These are phyloP conservation scores for Aphanomyces cochlioides DNA, from an alignment of 352 stramenopile genomes.

Conservation along the genomic window DNA sequence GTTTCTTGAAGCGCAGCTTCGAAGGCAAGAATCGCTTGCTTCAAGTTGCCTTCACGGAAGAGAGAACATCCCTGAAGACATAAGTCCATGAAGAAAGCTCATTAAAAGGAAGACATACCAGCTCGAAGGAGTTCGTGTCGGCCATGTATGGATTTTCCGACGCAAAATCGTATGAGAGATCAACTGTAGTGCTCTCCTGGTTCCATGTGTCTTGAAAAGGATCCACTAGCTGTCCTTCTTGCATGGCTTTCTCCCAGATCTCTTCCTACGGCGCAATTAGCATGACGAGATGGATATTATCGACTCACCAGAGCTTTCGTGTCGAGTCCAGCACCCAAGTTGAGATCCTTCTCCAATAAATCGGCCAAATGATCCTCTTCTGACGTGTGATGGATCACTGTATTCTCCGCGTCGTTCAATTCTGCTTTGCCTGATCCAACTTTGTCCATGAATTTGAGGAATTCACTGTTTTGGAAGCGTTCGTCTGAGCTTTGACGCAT, in stretches of 20 bases:
- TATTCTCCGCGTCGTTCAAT: conserved; percentile 76
- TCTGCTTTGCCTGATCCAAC: conserved; percentile 66
- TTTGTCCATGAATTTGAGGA: conserved; percentile 84
- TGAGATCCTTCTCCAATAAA: conserved; percentile 47
- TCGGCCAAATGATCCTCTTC: conserved; percentile 46
- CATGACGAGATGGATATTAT: not conserved
- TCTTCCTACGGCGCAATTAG: conserved; percentile 40
- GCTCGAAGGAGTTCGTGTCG: conserved; percentile 64
- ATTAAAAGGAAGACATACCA: conserved; percentile 13
- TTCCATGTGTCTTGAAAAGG: conserved; percentile 73
- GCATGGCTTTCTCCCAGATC: conserved; percentile 77
- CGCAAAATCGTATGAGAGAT: conserved; percentile 67
- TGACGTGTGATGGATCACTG: conserved; percentile 44
- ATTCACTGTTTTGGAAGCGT: conserved; percentile 84
- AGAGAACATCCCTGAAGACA: conserved; percentile 53
- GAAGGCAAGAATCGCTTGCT: conserved; percentile 92
- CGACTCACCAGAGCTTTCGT: conserved; percentile 7
- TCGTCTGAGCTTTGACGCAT: conserved; percentile 76
- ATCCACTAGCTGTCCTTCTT: conserved; percentile 58
- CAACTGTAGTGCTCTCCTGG: conserved; percentile 37
- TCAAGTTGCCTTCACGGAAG: conserved; percentile 88
- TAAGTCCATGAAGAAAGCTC: too few relatives aligned
- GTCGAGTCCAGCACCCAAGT: not conserved
- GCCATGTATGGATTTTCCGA: conserved; percentile 67
- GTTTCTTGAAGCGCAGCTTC: conserved; percentile 93